Evolutionary conservation across 2,329 filamentous ascomycete genomes (phyloP).

Genomic region (Venturia asperata): DNA sequence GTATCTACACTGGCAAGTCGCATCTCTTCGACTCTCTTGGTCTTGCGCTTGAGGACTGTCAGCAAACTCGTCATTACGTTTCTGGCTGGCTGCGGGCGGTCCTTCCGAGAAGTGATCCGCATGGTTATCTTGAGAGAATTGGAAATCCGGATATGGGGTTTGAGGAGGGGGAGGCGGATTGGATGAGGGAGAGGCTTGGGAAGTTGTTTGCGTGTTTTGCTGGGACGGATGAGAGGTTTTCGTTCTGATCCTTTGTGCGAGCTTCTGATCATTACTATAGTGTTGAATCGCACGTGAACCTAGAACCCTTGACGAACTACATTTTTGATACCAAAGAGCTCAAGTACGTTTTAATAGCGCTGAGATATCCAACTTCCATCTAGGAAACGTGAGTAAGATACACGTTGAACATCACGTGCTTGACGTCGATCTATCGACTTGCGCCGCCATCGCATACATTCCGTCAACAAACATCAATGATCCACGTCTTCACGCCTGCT

Average conservation of each 20-base stretch:
- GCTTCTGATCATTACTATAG: no score
- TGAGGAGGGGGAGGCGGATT: not conserved
- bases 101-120: not conserved
- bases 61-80: not conserved
- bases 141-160: not conserved
- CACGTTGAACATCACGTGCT: no score
- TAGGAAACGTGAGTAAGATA: no score
- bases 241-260: not conserved
- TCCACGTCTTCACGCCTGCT: no score
- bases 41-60: not conserved
- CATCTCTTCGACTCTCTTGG: not conserved
- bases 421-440: no score
- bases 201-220: slow-evolving; percentile 1
- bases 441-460: no score
- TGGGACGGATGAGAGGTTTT: not conserved
- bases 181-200: slow-evolving; percentile 9
- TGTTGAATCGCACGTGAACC: no score
- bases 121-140: slow-evolving; percentile 1
- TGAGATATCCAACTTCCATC: no score
- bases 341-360: no score
- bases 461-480: no score
- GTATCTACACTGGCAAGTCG: slow-evolving; percentile 4
- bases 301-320: no score
- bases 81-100: not conserved
- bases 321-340: no score